Evolutionary conservation across 2,329 filamentous ascomycete species (phyloP), one percentile per base, ranked within the genome.

Genomic region (Blastomyces gilchristii): DNA sequence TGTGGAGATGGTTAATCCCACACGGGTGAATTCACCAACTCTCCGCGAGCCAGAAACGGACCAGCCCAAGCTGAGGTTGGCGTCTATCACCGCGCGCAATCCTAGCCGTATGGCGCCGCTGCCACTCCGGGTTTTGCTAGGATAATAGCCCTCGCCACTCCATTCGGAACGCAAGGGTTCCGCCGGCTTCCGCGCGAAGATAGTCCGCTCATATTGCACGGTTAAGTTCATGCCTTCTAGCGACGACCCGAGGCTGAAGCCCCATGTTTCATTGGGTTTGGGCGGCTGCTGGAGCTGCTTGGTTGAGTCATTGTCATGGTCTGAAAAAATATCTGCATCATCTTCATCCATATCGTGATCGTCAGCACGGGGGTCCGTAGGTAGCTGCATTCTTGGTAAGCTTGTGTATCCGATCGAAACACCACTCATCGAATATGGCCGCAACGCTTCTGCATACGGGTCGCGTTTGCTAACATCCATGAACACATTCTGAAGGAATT

Each of bases 1-100:
- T 22, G 53, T 73, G 68, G n/a, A 79, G 45, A 79, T 66, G 1
- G 73, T 75, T 22, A 79, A 64, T 0, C 76, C 76, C 65, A 79
- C 69, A 37, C 69, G 73, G 5, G 75, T 75, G 60, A 76, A 73
- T 37, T 74, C 70, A 11, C 74, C 72, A 54, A 79, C 68, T 41
- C 69, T 70, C 8, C 77, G 73, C 39, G 69, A 71, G 6, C 74
- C 77, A 49, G 72, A 68, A 22, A 79, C 65, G 45, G 63, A 69
- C 74, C 75, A 78, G 28, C 63, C 66, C 31, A 75, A 65, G 22
- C 70, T 71, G 39, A 73, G 62, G 45, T 74, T 69, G 0, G 69
- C 41, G 5, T 61, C 65, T 39, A 76, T 58, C 14, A 68, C 69
- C 25, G 67, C 70, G 3, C 65, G 63, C 25, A 78, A 60, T 41